Evolutionary conservation across 495 filamentous ascomycete genomes (phyloP), one percentile per base, ranked within the genome.

Genomic region (Neurospora cerealis): DNA sequence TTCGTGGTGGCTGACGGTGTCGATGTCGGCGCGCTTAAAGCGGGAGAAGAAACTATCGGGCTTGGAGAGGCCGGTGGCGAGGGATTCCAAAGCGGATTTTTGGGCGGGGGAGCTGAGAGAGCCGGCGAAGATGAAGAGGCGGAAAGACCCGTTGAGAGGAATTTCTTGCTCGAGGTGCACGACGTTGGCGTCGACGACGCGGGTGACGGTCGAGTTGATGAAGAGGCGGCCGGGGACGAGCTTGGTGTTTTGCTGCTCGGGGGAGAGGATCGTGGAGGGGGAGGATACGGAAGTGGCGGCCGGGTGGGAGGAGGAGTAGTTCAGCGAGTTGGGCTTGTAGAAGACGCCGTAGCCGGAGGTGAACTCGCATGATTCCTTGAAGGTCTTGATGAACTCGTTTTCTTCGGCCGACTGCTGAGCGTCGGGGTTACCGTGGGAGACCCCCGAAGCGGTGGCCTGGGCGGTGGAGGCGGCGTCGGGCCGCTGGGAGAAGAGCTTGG

Each of bases 101-200:
- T 83, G 84, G 72, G 83, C 81, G 21, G 88, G 91, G 70, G 83
- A 81, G 0, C 2, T 48, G 13, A 91, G 92, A 39, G 87, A 87
- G 73, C 94, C 94, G 54, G 89, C 93, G 77, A 96, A 96, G 74
- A 97, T 79, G 78, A 93, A 96, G 77, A 97, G 87, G 40, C 93
- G 88, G 87, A 94, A 97, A 11, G 93, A 89, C 72, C 94, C 93
- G 81, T 96, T 96, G 70, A 93, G 85, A 0, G 94, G 94, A 70
- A 97, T 86, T 74, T 95, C 93, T 81, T 97, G 93, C 82, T 97
- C 94, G 46, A 97, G 83, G 76, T 96, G 91, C 17, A 95, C 93
- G 34, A 92, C 87, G 83, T 96, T 96, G 78, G 93, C 90, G 79
- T 97, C 94, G 5, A 91, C 89, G 37, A 96, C 91, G 41, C 94